phyloP scores from a whole-genome alignment of 1,284 basidiomycete genomes.

The Trichosporon sp. region DNA sequence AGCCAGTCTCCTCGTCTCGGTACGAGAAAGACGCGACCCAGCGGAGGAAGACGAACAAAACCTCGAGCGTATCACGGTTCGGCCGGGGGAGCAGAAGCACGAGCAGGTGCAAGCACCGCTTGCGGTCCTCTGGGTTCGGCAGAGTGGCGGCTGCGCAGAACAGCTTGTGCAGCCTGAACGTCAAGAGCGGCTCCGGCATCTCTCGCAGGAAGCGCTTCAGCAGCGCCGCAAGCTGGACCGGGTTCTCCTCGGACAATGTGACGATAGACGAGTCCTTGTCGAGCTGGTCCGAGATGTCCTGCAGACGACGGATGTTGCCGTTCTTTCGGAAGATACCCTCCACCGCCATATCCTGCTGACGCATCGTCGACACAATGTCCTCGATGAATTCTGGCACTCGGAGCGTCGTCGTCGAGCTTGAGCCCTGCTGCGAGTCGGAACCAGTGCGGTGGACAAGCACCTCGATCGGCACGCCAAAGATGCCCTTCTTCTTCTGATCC shows the following conservation, averaged over 20 bases:
- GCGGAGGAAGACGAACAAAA: constrained; percentile 95
- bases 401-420: constrained; percentile 76
- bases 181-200: constrained; percentile 91
- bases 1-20: constrained; percentile 94
- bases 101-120: constrained; percentile 77
- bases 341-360: constrained; percentile 98
- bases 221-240: constrained; percentile 92
- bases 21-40: constrained; percentile 99
- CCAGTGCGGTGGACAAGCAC: constrained; percentile 92
- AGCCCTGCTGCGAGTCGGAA: constrained; percentile 76
- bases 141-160: constrained; percentile 80
- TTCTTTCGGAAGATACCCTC: constrained; percentile 99
- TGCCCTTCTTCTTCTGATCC: constrained; percentile 83
- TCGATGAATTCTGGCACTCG: constrained; percentile 96
- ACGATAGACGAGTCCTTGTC: constrained; percentile 87
- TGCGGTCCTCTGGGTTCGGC: constrained; percentile 69
- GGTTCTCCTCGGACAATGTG: constrained; percentile 88
- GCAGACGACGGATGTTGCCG: constrained; percentile 89
- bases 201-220: constrained; percentile 97
- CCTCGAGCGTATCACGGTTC: constrained; percentile 96
- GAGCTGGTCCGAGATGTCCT: constrained; percentile 83
- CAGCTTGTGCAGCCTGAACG: constrained; percentile 84
- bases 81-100: constrained; percentile 82
- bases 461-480: constrained; percentile 91
- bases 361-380: constrained; percentile 95